Evolutionary conservation across 805 yeast species (phyloP).

Genomic region (Suhomyces sp.): DNA sequence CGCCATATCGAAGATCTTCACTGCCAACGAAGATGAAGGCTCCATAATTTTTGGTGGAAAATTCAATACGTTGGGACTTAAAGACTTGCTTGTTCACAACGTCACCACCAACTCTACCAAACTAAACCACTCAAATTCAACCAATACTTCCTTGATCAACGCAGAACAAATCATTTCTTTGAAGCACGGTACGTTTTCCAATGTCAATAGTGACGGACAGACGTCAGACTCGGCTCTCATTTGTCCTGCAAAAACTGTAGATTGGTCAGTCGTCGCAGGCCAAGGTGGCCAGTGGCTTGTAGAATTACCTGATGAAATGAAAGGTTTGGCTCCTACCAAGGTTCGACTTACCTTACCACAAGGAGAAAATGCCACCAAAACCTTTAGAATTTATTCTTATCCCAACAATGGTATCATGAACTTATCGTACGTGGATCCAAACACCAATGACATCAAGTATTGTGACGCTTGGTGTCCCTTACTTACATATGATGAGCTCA

Average conservation of each 20-base stretch:
- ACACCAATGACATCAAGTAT: slow-evolving; percentile 47
- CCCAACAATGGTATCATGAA: slow-evolving; percentile 93
- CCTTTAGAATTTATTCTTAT: slow-evolving; percentile 69
- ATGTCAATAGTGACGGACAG: slow-evolving; percentile 40
- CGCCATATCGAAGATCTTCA: slow-evolving; percentile 52
- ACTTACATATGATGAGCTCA: slow-evolving; percentile 36
- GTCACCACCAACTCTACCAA: slow-evolving; percentile 24
- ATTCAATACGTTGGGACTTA: slow-evolving; percentile 60
- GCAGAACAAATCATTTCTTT: slow-evolving; percentile 63
- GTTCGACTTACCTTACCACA: slow-evolving; percentile 66
- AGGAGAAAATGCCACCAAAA: slow-evolving; percentile 47
- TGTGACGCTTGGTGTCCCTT: slow-evolving; percentile 95
- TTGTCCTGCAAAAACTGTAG: slow-evolving; percentile 53
- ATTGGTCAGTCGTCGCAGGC: slow-evolving; percentile 53
- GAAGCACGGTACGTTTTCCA: slow-evolving; percentile 50
- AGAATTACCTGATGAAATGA: slow-evolving; percentile 48
- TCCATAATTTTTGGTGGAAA: slow-evolving; percentile 76
- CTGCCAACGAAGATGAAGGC: slow-evolving; percentile 26
- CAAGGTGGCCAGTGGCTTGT: slow-evolving; percentile 67
- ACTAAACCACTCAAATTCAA: slow-evolving; percentile 27
- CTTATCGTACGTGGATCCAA: slow-evolving; percentile 77
- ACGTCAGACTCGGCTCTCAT: slow-evolving; percentile 30
- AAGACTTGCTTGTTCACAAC: slow-evolving; percentile 39
- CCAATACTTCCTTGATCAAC: slow-evolving; percentile 40
- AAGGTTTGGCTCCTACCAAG: slow-evolving; percentile 61